Evolutionary conservation across 1,284 basidiomycete genomes (phyloP).

Genomic region (Moniliella sp.): DNA sequence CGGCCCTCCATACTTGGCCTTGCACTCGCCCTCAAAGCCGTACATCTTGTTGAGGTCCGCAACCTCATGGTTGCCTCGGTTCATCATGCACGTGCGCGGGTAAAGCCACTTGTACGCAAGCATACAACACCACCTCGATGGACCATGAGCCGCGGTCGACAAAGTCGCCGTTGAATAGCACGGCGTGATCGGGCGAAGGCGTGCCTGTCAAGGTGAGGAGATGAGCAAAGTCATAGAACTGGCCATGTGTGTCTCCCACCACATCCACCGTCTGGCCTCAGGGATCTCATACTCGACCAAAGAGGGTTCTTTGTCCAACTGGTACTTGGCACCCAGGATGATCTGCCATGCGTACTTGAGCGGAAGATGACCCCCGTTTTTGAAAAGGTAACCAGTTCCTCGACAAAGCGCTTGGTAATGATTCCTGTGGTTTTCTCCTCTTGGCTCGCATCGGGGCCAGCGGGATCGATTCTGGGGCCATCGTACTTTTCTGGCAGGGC

Average conservation of each 20-base stretch:
- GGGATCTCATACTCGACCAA: slow-evolving; percentile 57
- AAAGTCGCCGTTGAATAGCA: slow-evolving; percentile 31
- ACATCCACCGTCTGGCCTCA: slow-evolving; percentile 64
- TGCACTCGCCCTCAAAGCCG: slow-evolving; percentile 88
- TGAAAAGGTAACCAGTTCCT: slow-evolving; percentile 76
- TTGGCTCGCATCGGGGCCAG: slow-evolving; percentile 43
- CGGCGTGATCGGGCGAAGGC: slow-evolving; percentile 20
- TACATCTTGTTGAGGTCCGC: slow-evolving; percentile 63
- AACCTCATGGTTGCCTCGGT: slow-evolving; percentile 87
- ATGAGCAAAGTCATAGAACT: slow-evolving; percentile 78
- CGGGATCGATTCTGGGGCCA: slow-evolving; percentile 16
- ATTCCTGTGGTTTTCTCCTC: slow-evolving; percentile 49
- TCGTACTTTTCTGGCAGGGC: slow-evolving; percentile 11
- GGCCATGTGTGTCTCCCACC: slow-evolving; percentile 10
- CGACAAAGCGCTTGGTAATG: slow-evolving; percentile 45
- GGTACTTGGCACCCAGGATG: slow-evolving; percentile 57
- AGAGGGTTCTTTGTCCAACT: slow-evolving; percentile 56
- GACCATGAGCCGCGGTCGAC: slow-evolving; percentile 95
- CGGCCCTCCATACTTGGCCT: slow-evolving; percentile 36
- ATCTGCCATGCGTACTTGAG: slow-evolving; percentile 74
- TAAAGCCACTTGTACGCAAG: slow-evolving; percentile 74
- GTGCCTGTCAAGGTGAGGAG: slow-evolving; percentile 59
- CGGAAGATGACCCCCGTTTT: slow-evolving; percentile 64
- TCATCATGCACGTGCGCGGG: slow-evolving; percentile 24
- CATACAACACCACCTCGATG: slow-evolving; percentile 73